Conservation (phyloP, 2,329 filamentous ascomycete genomes). For the Scedosporium dehoogii region DNA sequence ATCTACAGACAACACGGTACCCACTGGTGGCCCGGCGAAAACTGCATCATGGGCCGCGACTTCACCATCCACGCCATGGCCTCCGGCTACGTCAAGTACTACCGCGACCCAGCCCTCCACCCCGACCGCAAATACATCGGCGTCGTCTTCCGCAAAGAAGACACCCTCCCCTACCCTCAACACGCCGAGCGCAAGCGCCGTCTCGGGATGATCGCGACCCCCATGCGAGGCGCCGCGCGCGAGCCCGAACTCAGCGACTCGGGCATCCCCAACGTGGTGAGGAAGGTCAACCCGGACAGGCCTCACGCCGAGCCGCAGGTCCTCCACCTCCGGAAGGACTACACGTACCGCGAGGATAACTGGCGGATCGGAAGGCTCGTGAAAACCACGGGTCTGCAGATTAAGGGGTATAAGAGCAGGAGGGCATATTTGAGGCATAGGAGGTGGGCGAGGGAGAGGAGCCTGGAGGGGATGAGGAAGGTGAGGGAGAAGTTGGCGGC, state of each 20-base stretch:
- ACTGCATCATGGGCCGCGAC: constrained; percentile 88
- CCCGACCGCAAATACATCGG: constrained; percentile 91
- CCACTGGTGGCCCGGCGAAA: constrained; percentile 90
- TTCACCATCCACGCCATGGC: constrained; percentile 87
- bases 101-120: constrained; percentile 74
- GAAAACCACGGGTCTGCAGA: constrained; percentile 38
- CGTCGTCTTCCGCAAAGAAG: constrained; percentile 74
- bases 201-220: constrained; percentile 58
- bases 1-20: constrained; percentile 96
- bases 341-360: constrained; percentile 51
- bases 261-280: constrained; percentile 38
- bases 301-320: constrained; percentile 33
- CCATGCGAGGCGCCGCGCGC: constrained; percentile 26
- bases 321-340: constrained; percentile 40
- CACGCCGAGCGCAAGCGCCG: constrained; percentile 66
- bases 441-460: constrained; percentile 31
- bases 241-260: constrained; percentile 35
- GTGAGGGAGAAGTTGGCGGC: constrained; percentile 22
- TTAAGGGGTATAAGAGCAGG: constrained; percentile 39
- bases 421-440: constrained; percentile 37
- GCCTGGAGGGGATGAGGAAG: constrained; percentile 30
- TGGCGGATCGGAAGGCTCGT: constrained; percentile 47
- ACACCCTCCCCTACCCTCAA: constrained; percentile 65
- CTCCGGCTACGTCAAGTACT: constrained; percentile 92
- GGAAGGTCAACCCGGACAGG: constrained; percentile 29